Base-by-base conservation (phyloP, 768 basidiomycete genomes). In the Collybia nuda region DNA sequence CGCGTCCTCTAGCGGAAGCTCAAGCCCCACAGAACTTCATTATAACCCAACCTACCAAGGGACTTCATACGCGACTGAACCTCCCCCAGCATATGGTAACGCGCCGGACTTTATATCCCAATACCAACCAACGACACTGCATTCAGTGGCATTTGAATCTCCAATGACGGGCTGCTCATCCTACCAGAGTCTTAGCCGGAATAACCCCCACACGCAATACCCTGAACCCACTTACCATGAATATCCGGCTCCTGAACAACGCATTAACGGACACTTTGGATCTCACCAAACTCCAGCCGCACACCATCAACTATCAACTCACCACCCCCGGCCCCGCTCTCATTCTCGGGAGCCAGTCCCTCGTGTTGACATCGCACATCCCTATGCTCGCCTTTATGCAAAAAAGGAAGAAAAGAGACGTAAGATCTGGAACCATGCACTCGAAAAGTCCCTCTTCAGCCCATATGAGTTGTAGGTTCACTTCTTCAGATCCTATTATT, bases 391-490 rank as follows among this genome's bases (percentile, higher is more conserved):
- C 49, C 75, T 88, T 8, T 79, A 81, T 54, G 83, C 84, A 3
- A 84, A 82, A 61, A 82, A 82, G 40, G 77, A 80, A 42, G 77
- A 77, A 42, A 88, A 88, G 66, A 80, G 84, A 3, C 77, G 87
- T 15, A 85, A 82, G 61, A 85, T 86, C 14, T 90, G 88, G 88
- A 85, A 84, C 43, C 88, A 88, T 54, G 80, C 82, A 1, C 78
- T 88, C 50, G 88, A 90, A 66, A 88, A 88, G 61, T 73, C 74
- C 12, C 71, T 90, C 21, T 90, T 90, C 65, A 75, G 69, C 5
- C 76, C 85, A 0, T 77, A 79, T 42, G 87, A 90, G 63, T 61
- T 90, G 85, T 86, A 54, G 44, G 78, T 74, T 24, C 22, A 15
- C 14, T 28, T 24, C 41, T 48, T 28, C 42, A 35, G 18, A 6